Evolutionary conservation across 2,329 filamentous ascomycete species (phyloP).

Genomic region (Diaporthe eres): DNA sequence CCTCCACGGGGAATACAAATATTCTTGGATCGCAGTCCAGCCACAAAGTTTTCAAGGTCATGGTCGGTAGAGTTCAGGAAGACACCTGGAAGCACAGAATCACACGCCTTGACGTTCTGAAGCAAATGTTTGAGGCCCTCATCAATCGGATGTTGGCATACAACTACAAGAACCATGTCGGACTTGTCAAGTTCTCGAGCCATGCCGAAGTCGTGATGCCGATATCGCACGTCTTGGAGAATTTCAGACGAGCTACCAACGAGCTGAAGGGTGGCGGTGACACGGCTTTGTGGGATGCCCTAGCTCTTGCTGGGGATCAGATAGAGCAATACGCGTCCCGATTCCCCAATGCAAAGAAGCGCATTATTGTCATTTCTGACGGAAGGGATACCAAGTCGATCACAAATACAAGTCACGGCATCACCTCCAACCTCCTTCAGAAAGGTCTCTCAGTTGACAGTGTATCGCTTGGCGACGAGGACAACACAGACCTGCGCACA

Average conservation of each 20-base stretch:
- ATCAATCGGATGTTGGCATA: conserved; percentile 34
- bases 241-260: conserved; percentile 28
- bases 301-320: conserved; percentile 25
- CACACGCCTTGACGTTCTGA: conserved; percentile 25
- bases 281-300: conserved; percentile 34
- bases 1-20: not conserved
- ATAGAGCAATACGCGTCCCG: conserved; percentile 22
- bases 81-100: not conserved
- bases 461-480: conserved; percentile 5
- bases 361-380: conserved; percentile 31
- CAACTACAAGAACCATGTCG: conserved; percentile 29
- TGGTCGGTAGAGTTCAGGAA: not conserved
- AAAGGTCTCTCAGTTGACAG: conserved; percentile 16
- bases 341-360: conserved; percentile 24
- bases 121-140: conserved; percentile 33
- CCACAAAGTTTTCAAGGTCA: conserved; percentile 14
- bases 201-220: conserved; percentile 24
- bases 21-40: not conserved
- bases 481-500: conserved; percentile 17
- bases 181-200: conserved; percentile 22
- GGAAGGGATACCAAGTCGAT: conserved; percentile 20
- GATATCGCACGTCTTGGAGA: conserved; percentile 29
- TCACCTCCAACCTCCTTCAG: not conserved
- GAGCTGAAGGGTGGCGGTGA: not conserved
- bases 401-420: not conserved